These are phyloP conservation scores for Hibiscus mutabilis DNA, from an alignment of 345 rosid genomes.

Conservation along the genomic window DNA sequence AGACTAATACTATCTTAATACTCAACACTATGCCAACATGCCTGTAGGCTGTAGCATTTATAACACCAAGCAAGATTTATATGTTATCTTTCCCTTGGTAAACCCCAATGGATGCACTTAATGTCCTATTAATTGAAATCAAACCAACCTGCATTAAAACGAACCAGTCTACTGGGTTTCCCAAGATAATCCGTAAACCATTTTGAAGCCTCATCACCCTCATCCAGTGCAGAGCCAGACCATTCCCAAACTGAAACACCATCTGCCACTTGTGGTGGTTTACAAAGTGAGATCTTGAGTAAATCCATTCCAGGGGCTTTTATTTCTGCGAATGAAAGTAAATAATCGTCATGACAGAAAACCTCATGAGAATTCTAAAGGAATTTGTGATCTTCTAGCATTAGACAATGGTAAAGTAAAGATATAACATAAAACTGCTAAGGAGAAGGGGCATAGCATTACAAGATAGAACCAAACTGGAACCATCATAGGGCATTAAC, in stretches of 20 bases:
- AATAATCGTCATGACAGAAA: background rate
- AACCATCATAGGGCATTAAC: background rate
- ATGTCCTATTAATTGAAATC: too few relatives aligned
- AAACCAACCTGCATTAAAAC: slow-evolving; percentile 64
- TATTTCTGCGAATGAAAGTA: slow-evolving; percentile 37
- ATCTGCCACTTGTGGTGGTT: slow-evolving; percentile 30
- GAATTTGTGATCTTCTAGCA: background rate
- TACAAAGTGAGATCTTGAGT: slow-evolving; percentile 54
- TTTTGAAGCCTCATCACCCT: slow-evolving; percentile 75
- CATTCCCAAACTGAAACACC: slow-evolving; percentile 90
- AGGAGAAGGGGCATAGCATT: background rate
- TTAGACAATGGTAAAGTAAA: background rate
- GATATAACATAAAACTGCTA: too few relatives aligned
- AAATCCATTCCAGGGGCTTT: slow-evolving; percentile 75
- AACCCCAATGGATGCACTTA: too few relatives aligned
- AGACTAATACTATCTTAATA: background rate
- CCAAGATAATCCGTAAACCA: slow-evolving; percentile 79
- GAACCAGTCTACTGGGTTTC: slow-evolving; percentile 70
- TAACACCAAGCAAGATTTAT: too few relatives aligned
- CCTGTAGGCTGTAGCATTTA: background rate
- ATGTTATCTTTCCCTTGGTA: too few relatives aligned
- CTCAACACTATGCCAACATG: background rate
- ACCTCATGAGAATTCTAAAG: background rate
- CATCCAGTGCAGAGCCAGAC: slow-evolving; percentile 88
- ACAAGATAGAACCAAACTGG: too few relatives aligned